Base-by-base conservation (phyloP, 371 early-diverging fungal species). In the Mucor ambiguus region DNA sequence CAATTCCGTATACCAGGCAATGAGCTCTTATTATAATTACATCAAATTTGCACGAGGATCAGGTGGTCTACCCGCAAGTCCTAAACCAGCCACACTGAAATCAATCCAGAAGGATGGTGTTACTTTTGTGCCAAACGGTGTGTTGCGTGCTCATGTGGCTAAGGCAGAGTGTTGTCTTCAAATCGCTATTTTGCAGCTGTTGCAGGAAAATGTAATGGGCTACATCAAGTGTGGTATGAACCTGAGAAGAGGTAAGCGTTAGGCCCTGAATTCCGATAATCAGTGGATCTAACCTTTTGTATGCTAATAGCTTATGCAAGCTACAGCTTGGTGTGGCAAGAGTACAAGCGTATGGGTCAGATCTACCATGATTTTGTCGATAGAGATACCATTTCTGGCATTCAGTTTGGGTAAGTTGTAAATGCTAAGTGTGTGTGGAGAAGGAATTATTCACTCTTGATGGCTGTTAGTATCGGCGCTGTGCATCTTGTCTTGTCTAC, bases 221-320 rank as follows among this genome's bases (percentile, higher is more conserved):
- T 89, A 87, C 65, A 79, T 87, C 48, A 89, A 87, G 69, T 87
- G 85, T 33, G 89, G 86, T 28, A 61, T 89, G 56, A 89, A 87
- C 64, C 63, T 89, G 38, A 75, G 87, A 61, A 79, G 84, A 80
- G 89, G 89, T 89, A 81, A 52, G 43, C 32, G 26, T 32, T 1
- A 41, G 28, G 12, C 52, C 24, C 16, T 26, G 16, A 10, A 22
- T 46, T 11, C 20, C 26, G 28, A 28, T 28, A 2, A 14, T 26
- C 14, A 3, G 7, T 26, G 52, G 20, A 12, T 11, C 52, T 52
- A 52, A n/a, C 54, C 29, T 48, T 64, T 55, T 22, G 18, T 43
- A 35, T 66, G 8, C 24, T n/a, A 48, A n/a, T 64, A 82, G 83
- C 83, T 20, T 83, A 83, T 58, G 71, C 74, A 56, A 80, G 81